Evolutionary conservation across 2,329 filamentous ascomycete species (phyloP), one percentile per base, ranked within the genome.

Genomic region (Botryotinia narcissicola): DNA sequence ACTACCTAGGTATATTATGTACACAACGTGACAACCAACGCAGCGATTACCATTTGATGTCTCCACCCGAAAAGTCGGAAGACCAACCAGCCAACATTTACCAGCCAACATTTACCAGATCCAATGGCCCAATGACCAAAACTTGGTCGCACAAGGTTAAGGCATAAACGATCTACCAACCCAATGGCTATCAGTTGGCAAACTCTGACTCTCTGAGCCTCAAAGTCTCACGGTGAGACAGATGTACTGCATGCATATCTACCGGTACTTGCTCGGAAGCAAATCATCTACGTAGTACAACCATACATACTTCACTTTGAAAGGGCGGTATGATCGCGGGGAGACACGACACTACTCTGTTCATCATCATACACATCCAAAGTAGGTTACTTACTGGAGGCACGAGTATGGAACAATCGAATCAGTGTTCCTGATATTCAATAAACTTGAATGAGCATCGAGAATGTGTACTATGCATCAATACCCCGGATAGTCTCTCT

Each of bases 291-390:
- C 18, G 25, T 35, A 22, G 25, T 22, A 9, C 18, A 4, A 7
- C 48, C 48, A 54, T n/a, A 51, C 25, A 51, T n/a, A 14, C 48
- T 9, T 20, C 16, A 35, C 48, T 9, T 35, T 46, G 64, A 68
- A 68, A 57, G 10, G 48, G 64, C 64, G 64, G 64, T 68, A 68
- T 57, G 48, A 68, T 68, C 16, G 48, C 35, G 42, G 40, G 25
- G 35, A 29, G 18, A 22, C 25, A 68, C 14, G n/a, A 57, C 51
- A 61, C 14, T 29, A 40, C 44, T 44, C 46, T 67, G 20, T 46
- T 46, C 44, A 46, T 40, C 46, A 54, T 35, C 12, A 6, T 66
- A 2, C 32, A 35, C 10, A 64, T 1, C 61, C 22, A 64, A 64
- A 22, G 61, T 64, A 64, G 42, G 14, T 44, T 44, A 44, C 42